Evolutionary conservation across 148 eudicot species (phyloP).

Genomic region (Fallopia convolvulus): DNA sequence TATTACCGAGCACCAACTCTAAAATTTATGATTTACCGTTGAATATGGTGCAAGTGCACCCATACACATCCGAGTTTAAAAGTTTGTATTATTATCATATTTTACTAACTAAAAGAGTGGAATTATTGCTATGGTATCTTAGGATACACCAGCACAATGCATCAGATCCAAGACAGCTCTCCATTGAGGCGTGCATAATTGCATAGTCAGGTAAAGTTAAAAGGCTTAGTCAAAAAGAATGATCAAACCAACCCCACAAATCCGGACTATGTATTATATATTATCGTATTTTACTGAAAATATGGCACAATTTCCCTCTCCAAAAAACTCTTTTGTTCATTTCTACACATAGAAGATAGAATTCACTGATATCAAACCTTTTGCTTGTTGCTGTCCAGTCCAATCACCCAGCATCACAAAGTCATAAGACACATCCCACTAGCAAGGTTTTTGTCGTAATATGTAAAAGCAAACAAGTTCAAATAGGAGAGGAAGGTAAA

Average conservation of each 20-base stretch:
- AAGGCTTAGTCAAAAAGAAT: conserved; percentile 9
- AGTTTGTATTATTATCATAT: background rate
- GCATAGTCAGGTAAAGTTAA: conserved; percentile 2
- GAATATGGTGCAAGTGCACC: too few relatives aligned
- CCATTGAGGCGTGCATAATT: conserved; percentile 5
- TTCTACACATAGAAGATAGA: background rate
- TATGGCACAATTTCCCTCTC: background rate
- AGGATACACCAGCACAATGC: conserved; percentile 3
- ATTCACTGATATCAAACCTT: background rate
- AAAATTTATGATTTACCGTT: too few relatives aligned
- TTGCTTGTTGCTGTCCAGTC: conserved; percentile 5
- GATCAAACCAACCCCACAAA: conserved; percentile 9
- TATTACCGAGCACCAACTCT: too few relatives aligned
- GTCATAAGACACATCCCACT: background rate
- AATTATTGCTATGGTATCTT: background rate
- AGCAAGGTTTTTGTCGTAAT: background rate
- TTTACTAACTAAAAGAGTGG: background rate
- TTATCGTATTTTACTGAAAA: background rate
- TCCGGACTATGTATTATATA: background rate
- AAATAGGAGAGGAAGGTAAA: background rate
- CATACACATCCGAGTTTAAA: background rate
- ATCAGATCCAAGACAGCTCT: conserved; percentile 11
- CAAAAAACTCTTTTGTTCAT: conserved; percentile 12
- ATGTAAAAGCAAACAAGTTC: background rate
- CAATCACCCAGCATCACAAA: conserved; percentile 3